A percentile compares a stretch with the other conserved stretches of the same genome.
phyloP scores from a whole-genome alignment of 1,139 yeast species.

The Lodderomyces beijingensis region DNA sequence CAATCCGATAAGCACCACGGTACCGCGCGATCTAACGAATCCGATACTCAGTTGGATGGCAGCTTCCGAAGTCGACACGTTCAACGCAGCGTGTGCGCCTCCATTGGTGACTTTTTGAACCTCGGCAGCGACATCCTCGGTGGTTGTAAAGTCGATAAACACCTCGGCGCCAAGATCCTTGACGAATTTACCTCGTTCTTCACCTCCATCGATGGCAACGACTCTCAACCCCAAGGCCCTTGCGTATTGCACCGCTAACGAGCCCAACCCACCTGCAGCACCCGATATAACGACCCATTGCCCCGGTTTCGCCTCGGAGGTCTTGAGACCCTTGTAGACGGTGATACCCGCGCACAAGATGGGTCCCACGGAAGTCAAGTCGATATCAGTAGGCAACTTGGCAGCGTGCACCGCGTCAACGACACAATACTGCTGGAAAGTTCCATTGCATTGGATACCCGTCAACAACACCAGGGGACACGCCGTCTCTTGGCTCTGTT shows the following conservation, averaged over 20 bases:
- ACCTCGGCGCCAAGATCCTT: constrained; percentile 64
- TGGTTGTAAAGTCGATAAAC: constrained; percentile 57
- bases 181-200: constrained; percentile 53
- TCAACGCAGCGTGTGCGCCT: constrained; percentile 71
- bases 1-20: constrained; percentile 76
- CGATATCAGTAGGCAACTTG: constrained; percentile 28
- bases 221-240: constrained; percentile 80
- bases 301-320: constrained; percentile 62
- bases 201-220: constrained; percentile 73
- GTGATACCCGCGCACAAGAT: constrained; percentile 78
- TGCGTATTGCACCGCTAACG: constrained; percentile 77
- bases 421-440: constrained; percentile 80
- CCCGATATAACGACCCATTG: constrained; percentile 81
- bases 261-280: constrained; percentile 84
- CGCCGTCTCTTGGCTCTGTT: constrained; percentile 62
- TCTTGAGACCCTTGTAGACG: constrained; percentile 77
- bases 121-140: constrained; percentile 29
- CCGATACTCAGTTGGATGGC: constrained; percentile 68
- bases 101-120: constrained; percentile 27
- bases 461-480: constrained; percentile 66
- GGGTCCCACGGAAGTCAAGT: constrained; percentile 33
- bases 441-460: constrained; percentile 79
- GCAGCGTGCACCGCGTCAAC: constrained; percentile 46
- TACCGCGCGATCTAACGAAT: constrained; percentile 71
- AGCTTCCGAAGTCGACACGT: constrained; percentile 72